These are phyloP conservation scores for Ephemerocybe angulata DNA, from an alignment of 768 basidiomycete species.

Conservation along the genomic window DNA sequence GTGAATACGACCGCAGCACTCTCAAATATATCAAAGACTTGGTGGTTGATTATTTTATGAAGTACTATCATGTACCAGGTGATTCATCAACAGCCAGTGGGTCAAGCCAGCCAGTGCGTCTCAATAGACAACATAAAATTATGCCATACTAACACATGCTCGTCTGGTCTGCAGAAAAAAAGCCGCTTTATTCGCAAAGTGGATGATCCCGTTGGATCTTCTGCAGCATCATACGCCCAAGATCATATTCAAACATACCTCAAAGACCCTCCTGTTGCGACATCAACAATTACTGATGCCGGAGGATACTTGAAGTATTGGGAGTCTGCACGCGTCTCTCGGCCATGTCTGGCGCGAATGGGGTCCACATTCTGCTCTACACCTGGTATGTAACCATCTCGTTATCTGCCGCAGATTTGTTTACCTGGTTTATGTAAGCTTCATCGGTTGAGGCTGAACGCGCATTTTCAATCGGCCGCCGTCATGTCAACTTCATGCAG, in stretches of 20 bases:
- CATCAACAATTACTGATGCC: slow-evolving; percentile 4
- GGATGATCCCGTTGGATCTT: not conserved
- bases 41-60: slow-evolving; percentile 11
- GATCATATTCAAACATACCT: slow-evolving; percentile 22
- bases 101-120: not conserved
- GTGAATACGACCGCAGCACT: not conserved
- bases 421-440: slow-evolving; percentile 8
- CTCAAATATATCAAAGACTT: slow-evolving; percentile 9
- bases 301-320: slow-evolving; percentile 21
- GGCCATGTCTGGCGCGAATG: slow-evolving; percentile 19
- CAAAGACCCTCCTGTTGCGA: slow-evolving; percentile 11
- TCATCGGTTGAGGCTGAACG: slow-evolving; percentile 35
- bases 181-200: not conserved
- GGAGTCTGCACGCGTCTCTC: slow-evolving; percentile 1
- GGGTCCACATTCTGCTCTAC: slow-evolving; percentile 24
- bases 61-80: slow-evolving; percentile 7
- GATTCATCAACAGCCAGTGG: not conserved
- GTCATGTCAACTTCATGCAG: slow-evolving; percentile 31
- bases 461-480: slow-evolving; percentile 30
- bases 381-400: slow-evolving; percentile 15
- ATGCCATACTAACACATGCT: not conserved
- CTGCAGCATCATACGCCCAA: not conserved
- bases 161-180: not conserved
- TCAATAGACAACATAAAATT: not conserved
- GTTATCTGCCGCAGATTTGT: not conserved